Evolutionary conservation across 352 stramenopile genomes (phyloP), one percentile per base, ranked within the genome.

Genomic region (Globisporangium carolinianum): DNA sequence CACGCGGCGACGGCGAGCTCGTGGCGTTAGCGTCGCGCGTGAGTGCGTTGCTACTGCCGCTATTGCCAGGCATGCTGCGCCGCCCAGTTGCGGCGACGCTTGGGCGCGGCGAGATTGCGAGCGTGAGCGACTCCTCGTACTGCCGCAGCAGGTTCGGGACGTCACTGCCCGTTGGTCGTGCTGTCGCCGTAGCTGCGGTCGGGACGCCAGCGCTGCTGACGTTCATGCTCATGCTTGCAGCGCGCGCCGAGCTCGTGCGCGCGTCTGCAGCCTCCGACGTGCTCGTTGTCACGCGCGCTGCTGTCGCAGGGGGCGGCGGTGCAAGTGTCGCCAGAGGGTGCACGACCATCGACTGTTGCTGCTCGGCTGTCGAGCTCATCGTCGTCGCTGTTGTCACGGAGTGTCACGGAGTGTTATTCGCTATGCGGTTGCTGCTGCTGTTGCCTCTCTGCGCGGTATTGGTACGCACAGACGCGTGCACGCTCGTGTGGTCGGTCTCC

Each of bases 111-210:
- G 67, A 75, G 46, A 76, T 65, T 14, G 71, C 65, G 36, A 65
- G 63, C 53, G 74, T 81, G 18, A 83, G 61, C 38, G 65, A 66
- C 55, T 79, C 65, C 55, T 85, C 75, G 35, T 85, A 85, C 64
- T 80, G 65, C 10, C 72, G 72, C 53, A 85, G 54, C 18, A 73
- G 48, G 53, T 71, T 71, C 6, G 60, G 59, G 14, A 61, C 58
- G 43, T 55, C 45, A 14, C 42, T 41, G 15, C 49, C 37, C n/a
- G n/a, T 32, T 39, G 24, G 17, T 39, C 10, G 46, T 32, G n/a
- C 39, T 32, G 5, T 47, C 6, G 36, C 47, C 12, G 15, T n/a
- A 17, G 14, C 55, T 3, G 32, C 41, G 5, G 36, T 24, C 32
- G 49, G 10, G 9, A 12, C 39, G 14, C 45, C 45, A 6, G 42